Conservation (phyloP, 2,329 filamentous ascomycete species). For the Fusarium irregulare region DNA sequence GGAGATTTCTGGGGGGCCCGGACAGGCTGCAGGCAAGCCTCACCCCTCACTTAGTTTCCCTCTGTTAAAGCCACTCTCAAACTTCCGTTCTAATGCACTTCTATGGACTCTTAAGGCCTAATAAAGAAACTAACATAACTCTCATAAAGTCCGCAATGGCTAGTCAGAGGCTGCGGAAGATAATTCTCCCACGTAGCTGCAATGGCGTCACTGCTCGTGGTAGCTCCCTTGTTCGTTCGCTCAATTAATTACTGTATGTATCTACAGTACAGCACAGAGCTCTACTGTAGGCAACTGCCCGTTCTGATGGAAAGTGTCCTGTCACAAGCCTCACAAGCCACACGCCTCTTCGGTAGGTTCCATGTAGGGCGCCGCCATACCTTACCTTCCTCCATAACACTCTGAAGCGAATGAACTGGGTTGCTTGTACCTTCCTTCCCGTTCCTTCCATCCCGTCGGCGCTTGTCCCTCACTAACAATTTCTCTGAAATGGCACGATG, state of each 20-base stretch:
- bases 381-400: conserved; percentile 16
- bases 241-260: background rate
- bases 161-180: conserved; percentile 12
- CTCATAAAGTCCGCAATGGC: conserved; percentile 3
- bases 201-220: conserved; percentile 20
- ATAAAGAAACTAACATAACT: conserved; percentile 16
- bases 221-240: conserved; percentile 14
- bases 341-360: conserved; percentile 23
- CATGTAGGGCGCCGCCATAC: conserved; percentile 27
- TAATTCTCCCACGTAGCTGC: conserved; percentile 5
- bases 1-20: conserved; percentile 11
- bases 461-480: conserved; percentile 46
- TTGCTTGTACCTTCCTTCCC: background rate
- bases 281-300: background rate
- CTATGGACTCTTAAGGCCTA: conserved; percentile 5
- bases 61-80: conserved; percentile 31
- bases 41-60: conserved; percentile 15
- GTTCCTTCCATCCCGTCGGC: conserved; percentile 1
- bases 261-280: background rate
- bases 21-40: conserved; percentile 12
- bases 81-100: conserved; percentile 6
- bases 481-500: conserved; percentile 25
- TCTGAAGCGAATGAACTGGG: conserved; percentile 14
- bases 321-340: conserved; percentile 38
- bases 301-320: background rate